Evolutionary conservation across 2,329 filamentous ascomycete genomes (phyloP), one percentile per base, ranked within the genome.

Genomic region (Metarhizium anisopliae): DNA sequence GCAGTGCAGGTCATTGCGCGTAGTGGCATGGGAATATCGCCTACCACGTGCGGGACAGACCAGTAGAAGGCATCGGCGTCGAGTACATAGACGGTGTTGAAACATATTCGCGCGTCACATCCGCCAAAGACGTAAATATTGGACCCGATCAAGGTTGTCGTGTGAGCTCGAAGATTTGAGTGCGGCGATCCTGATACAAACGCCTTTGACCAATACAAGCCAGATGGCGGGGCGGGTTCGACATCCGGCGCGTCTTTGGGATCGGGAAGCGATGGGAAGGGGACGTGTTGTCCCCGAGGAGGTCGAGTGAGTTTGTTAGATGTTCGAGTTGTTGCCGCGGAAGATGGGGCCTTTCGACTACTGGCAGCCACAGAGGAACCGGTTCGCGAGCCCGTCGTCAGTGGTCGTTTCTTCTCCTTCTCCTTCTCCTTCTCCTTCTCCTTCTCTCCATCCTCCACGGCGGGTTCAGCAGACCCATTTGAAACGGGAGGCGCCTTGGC

Each of bases 1-100:
- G 84, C 83, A 4, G 85, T 88, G 65, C 83, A 86, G 6, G 85
- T 87, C 85, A 88, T 88, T 61, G 85, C 85, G 43, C 85, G 77
- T 59, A 88, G 71, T 14, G 84, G 84, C 55, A 81, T 76, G 13
- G 85, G 85, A 6, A 85, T 75, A 11, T 87, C 83, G 59, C 85
- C 85, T 11, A 79, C 77, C 30, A 87, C 82, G 60, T 78, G 74
- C n/a, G 85, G 85, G 56, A 75, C 73, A 36, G 81, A 85, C 83
- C 85, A 87, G 69, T 86, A 81, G 68, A 87, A 87, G 35, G 84
- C 78, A 69, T 88, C 85, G 51, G 83, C 84, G 64, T 88, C 85
- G 53, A 88, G 72, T 16, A 87, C 82, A 65, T 87, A 86, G 49
- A 88, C 69, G 63, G 85, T 81, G 68, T 86, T 87, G 70, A 87